Evolutionary conservation across 208 protist species (phyloP), one percentile per base, ranked within the genome.

Genomic region (Leptomonas seymouri): DNA sequence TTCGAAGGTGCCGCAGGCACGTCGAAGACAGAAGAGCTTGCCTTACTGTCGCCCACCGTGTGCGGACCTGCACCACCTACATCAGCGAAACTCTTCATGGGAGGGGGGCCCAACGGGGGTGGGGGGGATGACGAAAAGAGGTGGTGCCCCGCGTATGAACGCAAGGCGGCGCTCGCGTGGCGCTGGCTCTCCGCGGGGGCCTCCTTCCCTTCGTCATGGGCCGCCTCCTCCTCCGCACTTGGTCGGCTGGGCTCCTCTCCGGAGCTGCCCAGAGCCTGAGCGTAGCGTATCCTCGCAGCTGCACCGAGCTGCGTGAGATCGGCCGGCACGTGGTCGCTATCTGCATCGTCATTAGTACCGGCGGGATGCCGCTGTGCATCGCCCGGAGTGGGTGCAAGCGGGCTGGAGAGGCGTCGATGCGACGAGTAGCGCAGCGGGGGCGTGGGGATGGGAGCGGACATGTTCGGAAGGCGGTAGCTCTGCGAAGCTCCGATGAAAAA

Each of bases 341-440:
- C 49, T 21, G 34, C 36, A 36, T 36, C 8, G 41, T n/a, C 50
- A 28, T n/a, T n/a, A n/a, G n/a, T n/a, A n/a, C n/a, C n/a, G n/a
- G n/a, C n/a, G n/a, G n/a, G n/a, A n/a, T n/a, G n/a, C n/a, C 30
- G 53, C 20, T 50, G 18, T 3, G 53, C 42, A 11, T 69, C 42
- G 23, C 53, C 21, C 1, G 42, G 30, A n/a, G 45, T 54, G 21
- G 64, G 53, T n/a, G 41, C 64, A 8, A 62, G 54, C 6, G 64
- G 54, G 18, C 64, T 70, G 12, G 64, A 45, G 20, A 70, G 54
- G 16, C 54, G 42, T 0, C 55, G 51, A 23, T 54, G 49, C 3
- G 64, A 70, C 6, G 49, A 20, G 54, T 61, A 70, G 5, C 54
- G 64, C 54, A 61, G 54, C 51, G 64, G 30, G 0, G 54, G 42